A percentile compares a stretch with the other conserved stretches of the same genome.
Evolutionary conservation across 169 alveolate genomes (phyloP).

Genomic region (Cryptosporidium bovis): DNA sequence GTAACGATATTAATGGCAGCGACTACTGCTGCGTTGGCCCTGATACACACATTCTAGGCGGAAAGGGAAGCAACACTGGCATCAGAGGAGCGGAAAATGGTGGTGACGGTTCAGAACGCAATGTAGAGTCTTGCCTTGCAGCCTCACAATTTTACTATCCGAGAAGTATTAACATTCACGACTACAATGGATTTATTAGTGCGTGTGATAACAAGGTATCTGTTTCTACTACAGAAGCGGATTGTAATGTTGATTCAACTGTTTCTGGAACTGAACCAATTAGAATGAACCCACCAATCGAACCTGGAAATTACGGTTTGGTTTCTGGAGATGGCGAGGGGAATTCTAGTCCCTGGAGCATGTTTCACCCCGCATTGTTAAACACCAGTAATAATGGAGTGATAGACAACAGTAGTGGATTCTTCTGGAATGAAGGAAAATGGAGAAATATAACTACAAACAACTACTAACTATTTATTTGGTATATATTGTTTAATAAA

Average conservation of each 20-base stretch:
- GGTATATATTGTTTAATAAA: no score
- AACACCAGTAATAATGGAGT: neutral
- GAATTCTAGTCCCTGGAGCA: constrained; percentile 13
- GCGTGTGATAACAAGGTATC: neutral
- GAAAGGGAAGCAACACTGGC: no score
- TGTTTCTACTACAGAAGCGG: no score
- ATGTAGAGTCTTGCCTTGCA: neutral
- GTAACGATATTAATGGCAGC: no score
- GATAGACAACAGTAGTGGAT: neutral
- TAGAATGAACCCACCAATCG: no score
- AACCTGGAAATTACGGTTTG: no score
- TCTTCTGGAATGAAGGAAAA: constrained; percentile 57
- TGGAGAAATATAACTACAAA: constrained; percentile 32
- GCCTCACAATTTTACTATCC: constrained; percentile 17
- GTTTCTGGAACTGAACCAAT: no score
- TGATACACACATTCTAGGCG: no score
- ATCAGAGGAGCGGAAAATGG: no score
- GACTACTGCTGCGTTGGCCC: neutral
- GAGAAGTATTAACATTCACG: constrained; percentile 3
- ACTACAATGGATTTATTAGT: constrained; percentile 21
- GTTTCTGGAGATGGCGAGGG: neutral
- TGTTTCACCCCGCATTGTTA: constrained; percentile 50
- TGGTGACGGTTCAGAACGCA: no score
- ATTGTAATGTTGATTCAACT: no score
- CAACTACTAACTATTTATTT: neutral